A percentile compares a stretch with the other conserved stretches of the same genome.
Conservation (phyloP, 345 rosid species). For the Gossypium herbaceum region DNA sequence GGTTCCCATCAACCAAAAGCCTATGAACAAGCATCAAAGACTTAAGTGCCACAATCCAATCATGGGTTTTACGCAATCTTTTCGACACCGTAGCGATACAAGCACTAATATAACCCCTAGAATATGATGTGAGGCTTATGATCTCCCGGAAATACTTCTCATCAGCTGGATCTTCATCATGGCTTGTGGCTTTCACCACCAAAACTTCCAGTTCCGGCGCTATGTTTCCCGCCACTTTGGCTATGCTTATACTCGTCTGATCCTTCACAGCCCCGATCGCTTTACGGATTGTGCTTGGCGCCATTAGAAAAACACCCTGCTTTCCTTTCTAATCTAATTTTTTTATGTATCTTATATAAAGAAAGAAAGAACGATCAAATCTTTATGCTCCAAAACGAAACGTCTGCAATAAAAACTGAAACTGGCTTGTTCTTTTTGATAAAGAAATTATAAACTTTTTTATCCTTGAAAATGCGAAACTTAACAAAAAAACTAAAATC, state of each 20-base stretch:
- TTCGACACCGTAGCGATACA: constrained; percentile 73
- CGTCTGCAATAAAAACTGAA: neutral
- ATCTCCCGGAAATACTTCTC: constrained; percentile 80
- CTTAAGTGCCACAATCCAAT: constrained; percentile 92
- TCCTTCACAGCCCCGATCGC: constrained; percentile 97
- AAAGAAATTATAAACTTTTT: neutral
- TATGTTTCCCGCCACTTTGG: constrained; percentile 81
- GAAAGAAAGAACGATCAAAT: neutral
- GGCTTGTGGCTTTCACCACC: constrained; percentile 90
- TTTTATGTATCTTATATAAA: no score
- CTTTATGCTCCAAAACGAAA: neutral
- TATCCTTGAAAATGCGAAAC: neutral
- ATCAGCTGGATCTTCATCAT: constrained; percentile 80
- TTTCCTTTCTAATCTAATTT: neutral
- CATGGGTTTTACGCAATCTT: constrained; percentile 73
- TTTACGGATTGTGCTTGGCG: constrained; percentile 82
- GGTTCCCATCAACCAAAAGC: constrained; percentile 63
- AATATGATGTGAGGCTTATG: constrained; percentile 47
- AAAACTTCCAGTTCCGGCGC: constrained; percentile 98
- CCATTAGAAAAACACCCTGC: constrained; percentile 34
- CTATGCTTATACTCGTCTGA: constrained; percentile 88
- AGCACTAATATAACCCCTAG: constrained; percentile 64
- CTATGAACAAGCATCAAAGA: constrained; percentile 68
- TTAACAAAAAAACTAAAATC: neutral
- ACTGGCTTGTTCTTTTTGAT: neutral